A percentile compares a stretch with the other conserved stretches of the same genome.
These are phyloP conservation scores for Apophysomyces trapeziformis DNA, from an alignment of 371 early-diverging fungal genomes.

Conservation along the genomic window DNA sequence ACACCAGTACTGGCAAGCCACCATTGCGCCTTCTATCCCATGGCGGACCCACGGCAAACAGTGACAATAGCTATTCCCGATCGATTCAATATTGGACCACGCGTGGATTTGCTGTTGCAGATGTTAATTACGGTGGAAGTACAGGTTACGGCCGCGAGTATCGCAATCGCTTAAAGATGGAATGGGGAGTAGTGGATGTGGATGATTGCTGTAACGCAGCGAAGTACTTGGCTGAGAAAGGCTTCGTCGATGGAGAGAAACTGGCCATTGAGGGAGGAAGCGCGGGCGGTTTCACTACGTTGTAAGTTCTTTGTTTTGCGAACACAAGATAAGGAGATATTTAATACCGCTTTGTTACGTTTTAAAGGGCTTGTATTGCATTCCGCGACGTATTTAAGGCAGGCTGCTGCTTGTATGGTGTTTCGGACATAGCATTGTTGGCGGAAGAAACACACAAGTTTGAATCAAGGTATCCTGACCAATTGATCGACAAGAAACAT, in stretches of 20 bases:
- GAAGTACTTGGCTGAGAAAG: slow-evolving; percentile 58
- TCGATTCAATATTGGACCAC: slow-evolving; percentile 76
- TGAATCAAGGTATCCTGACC: slow-evolving; percentile 63
- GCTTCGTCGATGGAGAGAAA: slow-evolving; percentile 63
- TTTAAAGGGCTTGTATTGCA: slow-evolving; percentile 56
- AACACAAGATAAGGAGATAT: neutral
- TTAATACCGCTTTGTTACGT: neutral
- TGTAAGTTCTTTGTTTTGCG: slow-evolving; percentile 23
- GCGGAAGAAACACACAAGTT: slow-evolving; percentile 81
- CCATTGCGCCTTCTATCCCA: slow-evolving; percentile 74
- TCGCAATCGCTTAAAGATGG: slow-evolving; percentile 67
- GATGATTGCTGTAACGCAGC: slow-evolving; percentile 79
- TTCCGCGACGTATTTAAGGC: slow-evolving; percentile 78
- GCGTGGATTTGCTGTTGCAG: slow-evolving; percentile 74
- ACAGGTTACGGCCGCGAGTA: slow-evolving; percentile 76
- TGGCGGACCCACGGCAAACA: slow-evolving; percentile 70
- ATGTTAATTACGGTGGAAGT: slow-evolving; percentile 83
- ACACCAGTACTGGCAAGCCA: slow-evolving; percentile 58
- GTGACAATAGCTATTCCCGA: slow-evolving; percentile 42
- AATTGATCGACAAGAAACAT: slow-evolving; percentile 22
- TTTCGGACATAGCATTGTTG: slow-evolving; percentile 69
- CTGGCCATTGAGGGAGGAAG: slow-evolving; percentile 73
- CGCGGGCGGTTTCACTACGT: slow-evolving; percentile 74
- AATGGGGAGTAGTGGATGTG: slow-evolving; percentile 80
- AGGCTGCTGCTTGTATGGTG: slow-evolving; percentile 70